These are phyloP conservation scores for Phytophthora litchii DNA, from an alignment of 352 stramenopile genomes.

Conservation along the genomic window DNA sequence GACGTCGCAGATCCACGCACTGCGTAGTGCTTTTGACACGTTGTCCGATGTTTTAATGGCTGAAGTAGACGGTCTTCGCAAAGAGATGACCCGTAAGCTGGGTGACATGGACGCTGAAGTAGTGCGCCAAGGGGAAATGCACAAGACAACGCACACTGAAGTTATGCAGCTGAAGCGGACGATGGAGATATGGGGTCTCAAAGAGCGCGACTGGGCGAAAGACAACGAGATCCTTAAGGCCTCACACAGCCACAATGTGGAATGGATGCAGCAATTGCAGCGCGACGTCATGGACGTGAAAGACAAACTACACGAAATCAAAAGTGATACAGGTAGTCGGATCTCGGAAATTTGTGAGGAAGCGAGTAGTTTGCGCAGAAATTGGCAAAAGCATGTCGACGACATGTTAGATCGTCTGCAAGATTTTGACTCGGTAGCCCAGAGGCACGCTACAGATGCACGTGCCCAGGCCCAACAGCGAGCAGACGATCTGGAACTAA, in stretches of 20 bases:
- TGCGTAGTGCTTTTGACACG: slow-evolving; percentile 80
- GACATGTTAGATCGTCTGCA: slow-evolving; percentile 65
- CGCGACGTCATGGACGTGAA: slow-evolving; percentile 83
- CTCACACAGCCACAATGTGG: slow-evolving; percentile 80
- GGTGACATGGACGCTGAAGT: slow-evolving; percentile 66
- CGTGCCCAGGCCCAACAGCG: slow-evolving; percentile 59
- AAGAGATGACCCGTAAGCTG: slow-evolving; percentile 68
- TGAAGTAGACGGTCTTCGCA: slow-evolving; percentile 72
- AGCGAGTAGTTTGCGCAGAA: slow-evolving; percentile 61
- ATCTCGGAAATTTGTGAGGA: slow-evolving; percentile 70
- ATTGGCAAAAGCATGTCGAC: slow-evolving; percentile 79
- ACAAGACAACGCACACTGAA: slow-evolving; percentile 67
- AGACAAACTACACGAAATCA: slow-evolving; percentile 72
- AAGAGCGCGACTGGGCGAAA: slow-evolving; percentile 87
- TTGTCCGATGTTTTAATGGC: slow-evolving; percentile 80
- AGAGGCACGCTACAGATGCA: slow-evolving; percentile 49
- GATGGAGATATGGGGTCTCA: slow-evolving; percentile 80
- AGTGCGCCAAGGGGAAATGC: slow-evolving; percentile 57
- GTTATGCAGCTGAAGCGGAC: slow-evolving; percentile 78
- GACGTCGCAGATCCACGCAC: slow-evolving; percentile 72
- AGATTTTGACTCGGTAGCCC: slow-evolving; percentile 49
- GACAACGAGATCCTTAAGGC: slow-evolving; percentile 87
- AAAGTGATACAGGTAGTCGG: slow-evolving; percentile 55
- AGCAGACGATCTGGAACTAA: slow-evolving; percentile 71
- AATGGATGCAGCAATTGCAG: slow-evolving; percentile 89